Conservation (phyloP, 2,329 filamentous ascomycete genomes). For the Dactylonectria macrodidyma region DNA sequence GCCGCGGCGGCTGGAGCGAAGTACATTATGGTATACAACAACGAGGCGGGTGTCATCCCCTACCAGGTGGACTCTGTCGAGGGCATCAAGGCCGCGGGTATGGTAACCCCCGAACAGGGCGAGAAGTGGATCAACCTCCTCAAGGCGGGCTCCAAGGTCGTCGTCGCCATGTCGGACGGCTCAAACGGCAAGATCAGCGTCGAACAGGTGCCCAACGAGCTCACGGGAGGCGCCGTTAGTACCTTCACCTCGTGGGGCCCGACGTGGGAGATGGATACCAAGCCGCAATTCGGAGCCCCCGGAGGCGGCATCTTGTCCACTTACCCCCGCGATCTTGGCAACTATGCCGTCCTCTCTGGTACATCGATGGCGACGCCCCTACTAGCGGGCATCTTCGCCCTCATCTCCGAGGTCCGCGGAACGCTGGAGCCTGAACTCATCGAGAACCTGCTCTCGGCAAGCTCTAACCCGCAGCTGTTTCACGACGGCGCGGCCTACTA, state of each 20-base stretch:
- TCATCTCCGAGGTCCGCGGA: slow-evolving; percentile 67
- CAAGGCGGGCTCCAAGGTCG: slow-evolving; percentile 59
- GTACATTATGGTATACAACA: slow-evolving; percentile 76
- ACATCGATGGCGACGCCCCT: slow-evolving; percentile 75
- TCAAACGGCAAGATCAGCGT: slow-evolving; percentile 54
- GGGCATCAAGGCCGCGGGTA: slow-evolving; percentile 56
- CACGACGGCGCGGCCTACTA: slow-evolving; percentile 58
- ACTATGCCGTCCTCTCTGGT: slow-evolving; percentile 68
- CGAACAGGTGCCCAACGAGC: slow-evolving; percentile 55
- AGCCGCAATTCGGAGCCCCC: slow-evolving; percentile 69
- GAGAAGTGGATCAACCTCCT: slow-evolving; percentile 61
- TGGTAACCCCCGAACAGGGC: slow-evolving; percentile 60
- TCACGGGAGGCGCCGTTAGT: slow-evolving; percentile 67
- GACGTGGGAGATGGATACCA: slow-evolving; percentile 70
- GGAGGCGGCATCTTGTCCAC: slow-evolving; percentile 73
- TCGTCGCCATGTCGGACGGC: slow-evolving; percentile 61
- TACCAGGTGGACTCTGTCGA: slow-evolving; percentile 52
- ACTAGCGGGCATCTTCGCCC: slow-evolving; percentile 67
- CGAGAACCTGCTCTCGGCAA: slow-evolving; percentile 65
- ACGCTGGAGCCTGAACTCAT: slow-evolving; percentile 65
- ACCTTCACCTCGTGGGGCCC: slow-evolving; percentile 73
- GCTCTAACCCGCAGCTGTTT: slow-evolving; percentile 64
- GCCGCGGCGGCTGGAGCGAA: slow-evolving; percentile 69
- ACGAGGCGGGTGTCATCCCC: slow-evolving; percentile 52
- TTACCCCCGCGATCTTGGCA: slow-evolving; percentile 61